These are phyloP conservation scores for Biancaea sappan DNA, from an alignment of 306 rosid genomes.

Conservation along the genomic window DNA sequence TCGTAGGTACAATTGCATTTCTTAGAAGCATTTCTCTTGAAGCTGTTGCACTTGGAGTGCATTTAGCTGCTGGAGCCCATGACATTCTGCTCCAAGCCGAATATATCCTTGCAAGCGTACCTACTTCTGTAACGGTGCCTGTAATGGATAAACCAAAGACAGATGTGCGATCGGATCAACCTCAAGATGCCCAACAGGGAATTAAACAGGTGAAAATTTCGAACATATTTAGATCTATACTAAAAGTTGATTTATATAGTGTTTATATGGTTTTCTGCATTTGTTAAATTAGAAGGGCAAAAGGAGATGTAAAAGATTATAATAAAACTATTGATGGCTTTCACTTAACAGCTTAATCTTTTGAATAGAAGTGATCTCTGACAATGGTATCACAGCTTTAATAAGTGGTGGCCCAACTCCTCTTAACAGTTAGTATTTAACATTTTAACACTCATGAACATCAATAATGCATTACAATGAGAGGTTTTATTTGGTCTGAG, in stretches of 20 bases:
- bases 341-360: background rate
- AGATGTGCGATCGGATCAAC: conserved; percentile 80
- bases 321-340: background rate
- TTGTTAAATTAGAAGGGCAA: conserved; percentile 25
- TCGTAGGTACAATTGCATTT: conserved; percentile 84
- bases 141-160: conserved; percentile 50
- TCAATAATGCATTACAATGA: background rate
- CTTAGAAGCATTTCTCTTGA: conserved; percentile 95
- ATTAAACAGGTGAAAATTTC: conserved; percentile 73
- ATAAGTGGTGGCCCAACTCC: too few relatives aligned
- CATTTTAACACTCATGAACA: background rate
- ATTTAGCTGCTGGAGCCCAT: conserved; percentile 95
- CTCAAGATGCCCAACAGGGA: conserved; percentile 95
- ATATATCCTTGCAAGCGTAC: conserved; percentile 63
- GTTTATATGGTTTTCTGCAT: background rate
- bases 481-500: background rate
- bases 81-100: conserved; percentile 89
- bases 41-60: conserved; percentile 98
- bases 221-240: conserved; percentile 3
- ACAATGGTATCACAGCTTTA: too few relatives aligned
- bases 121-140: conserved; percentile 55
- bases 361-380: too few relatives aligned
- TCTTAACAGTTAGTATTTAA: too few relatives aligned
- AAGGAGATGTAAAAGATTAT: background rate
- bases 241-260: background rate